Evolutionary conservation across 495 filamentous ascomycete species (phyloP), one percentile per base, ranked within the genome.

Genomic region (Aspergillus coremiiformis): DNA sequence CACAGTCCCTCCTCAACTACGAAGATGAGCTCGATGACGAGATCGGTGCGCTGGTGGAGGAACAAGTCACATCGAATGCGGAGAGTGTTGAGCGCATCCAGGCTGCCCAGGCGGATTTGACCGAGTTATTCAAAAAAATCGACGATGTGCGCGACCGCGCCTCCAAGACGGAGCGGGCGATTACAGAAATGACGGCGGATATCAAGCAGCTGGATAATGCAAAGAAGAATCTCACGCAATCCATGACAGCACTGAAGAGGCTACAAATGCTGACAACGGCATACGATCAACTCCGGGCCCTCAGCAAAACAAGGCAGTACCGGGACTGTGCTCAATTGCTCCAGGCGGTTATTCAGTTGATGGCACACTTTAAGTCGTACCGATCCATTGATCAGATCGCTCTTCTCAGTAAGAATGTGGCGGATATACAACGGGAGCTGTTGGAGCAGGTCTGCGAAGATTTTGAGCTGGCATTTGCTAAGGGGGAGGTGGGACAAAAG

Each of bases 211-310:
- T 99, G 53, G 93, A 99, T 69, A 86, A 86, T 67, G 96, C 92
- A 39, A 99, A 99, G 74, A 84, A 84, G 65, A 97, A 97, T 69
- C 78, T 99, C 19, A 96, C 94, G 11, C 78, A 93, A 39, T 96
- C 90, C 33, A 99, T 99, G 93, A 99, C 93, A 20, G 94, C 90
- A 22, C 74, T 99, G 60, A 99, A 99, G 69, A 79, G 93, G 24
- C 75, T 99, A 54, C 93, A 99, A 77, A 97, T 99, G 93, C 71
- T 99, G 62, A 97, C 93, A 8, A 99, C 92, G 5, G 93, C 93
- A 22, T 97, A 96, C 70, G 93, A 97, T 61, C 94, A 97, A 71
- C 82, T 99, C 22, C 82, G 87, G 49, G 87, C 82, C 27, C 76
- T 95, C 48, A 85, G 86, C 54, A 88, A 85, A 63, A 84, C 86